Evolutionary conservation across 768 basidiomycete genomes (phyloP), one percentile per base, ranked within the genome.

Genomic region (Gyrodon lividus): DNA sequence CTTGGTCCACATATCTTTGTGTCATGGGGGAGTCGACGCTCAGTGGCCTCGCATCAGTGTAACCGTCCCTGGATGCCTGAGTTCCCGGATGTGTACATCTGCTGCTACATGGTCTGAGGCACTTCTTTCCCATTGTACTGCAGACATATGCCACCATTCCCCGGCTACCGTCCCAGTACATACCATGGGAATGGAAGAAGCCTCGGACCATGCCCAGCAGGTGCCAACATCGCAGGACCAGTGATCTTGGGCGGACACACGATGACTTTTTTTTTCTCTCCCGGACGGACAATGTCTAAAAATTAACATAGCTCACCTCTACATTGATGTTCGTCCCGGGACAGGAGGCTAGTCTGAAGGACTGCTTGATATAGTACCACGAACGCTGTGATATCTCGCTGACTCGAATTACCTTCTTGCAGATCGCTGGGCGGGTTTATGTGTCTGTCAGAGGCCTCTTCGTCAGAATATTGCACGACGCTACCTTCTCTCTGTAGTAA

Each of bases 121-220:
- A 50, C 71, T 69, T 74, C 69, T 53, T 57, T 66, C 65, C 65
- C 70, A 69, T 67, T 70, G 68, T 69, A 63, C 67, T 65, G 60
- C 55, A 57, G 58, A 51, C 55, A 57, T 59, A 64, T 50, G 61
- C 70, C 61, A 60, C 59, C 59, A 50, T 63, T 63, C 61, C 59
- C 59, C 64, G 60, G 63, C 57, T 50, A 39, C 60, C 43, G 56
- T 58, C 58, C 55, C 58, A 70, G 73, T 72, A 73, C 73, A 75
- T 78, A 78, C 76, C 76, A 78, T 78, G 77, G 75, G 77, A 78
- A 78, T 78, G 77, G 75, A 78, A 78, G 74, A 77, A 70, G 71
- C 65, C 64, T 61, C 67, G 60, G 72, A 72, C 71, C 71, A 74
- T 68, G 63, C 57, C 46, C 58, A 44, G 65, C 54, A 51, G 56